A percentile compares a stretch with the other conserved stretches of the same genome.
phyloP scores from a whole-genome alignment of 2,329 filamentous ascomycete species.

The Ramichloridium luteum region DNA sequence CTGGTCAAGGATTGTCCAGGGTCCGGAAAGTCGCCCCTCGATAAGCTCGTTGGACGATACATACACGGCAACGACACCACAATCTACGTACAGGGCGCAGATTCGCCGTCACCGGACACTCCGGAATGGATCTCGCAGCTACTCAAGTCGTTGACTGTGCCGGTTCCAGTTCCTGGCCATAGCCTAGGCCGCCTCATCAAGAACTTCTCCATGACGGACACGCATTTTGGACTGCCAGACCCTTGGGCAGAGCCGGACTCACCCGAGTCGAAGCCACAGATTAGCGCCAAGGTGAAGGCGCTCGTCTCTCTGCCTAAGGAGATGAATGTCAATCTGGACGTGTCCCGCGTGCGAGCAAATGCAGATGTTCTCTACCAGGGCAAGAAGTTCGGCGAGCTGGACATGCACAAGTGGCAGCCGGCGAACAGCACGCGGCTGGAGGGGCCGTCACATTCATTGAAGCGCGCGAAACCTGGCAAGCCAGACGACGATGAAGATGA shows the following conservation, averaged over 20 bases:
- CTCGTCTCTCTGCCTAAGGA: conserved; percentile 68
- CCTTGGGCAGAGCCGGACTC: conserved; percentile 63
- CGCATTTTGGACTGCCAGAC: conserved; percentile 75
- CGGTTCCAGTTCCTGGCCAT: conserved; percentile 70
- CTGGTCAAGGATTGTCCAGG: conserved; percentile 64
- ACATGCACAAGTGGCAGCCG: conserved; percentile 69
- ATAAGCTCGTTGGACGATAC: conserved; percentile 68
- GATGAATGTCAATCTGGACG: conserved; percentile 73
- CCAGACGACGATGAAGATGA: conserved; percentile 33
- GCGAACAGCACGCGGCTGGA: conserved; percentile 66
- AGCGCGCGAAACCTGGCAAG: background rate
- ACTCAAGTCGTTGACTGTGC: conserved; percentile 68
- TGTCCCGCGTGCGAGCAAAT: conserved; percentile 61
- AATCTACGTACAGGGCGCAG: conserved; percentile 69
- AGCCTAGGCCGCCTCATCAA: conserved; percentile 72
- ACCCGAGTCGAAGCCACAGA: conserved; percentile 59
- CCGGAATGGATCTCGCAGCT: conserved; percentile 76
- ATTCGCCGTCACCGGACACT: conserved; percentile 51
- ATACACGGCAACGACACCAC: conserved; percentile 67
- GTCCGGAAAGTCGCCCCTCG: conserved; percentile 68
- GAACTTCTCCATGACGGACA: conserved; percentile 75
- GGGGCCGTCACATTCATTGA: conserved; percentile 24
- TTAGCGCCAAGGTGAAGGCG: conserved; percentile 74
- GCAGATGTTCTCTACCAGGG: conserved; percentile 71
- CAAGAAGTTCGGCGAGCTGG: conserved; percentile 67